These are phyloP conservation scores for Cicer bijugum DNA, from an alignment of 306 rosid species.

Conservation along the genomic window DNA sequence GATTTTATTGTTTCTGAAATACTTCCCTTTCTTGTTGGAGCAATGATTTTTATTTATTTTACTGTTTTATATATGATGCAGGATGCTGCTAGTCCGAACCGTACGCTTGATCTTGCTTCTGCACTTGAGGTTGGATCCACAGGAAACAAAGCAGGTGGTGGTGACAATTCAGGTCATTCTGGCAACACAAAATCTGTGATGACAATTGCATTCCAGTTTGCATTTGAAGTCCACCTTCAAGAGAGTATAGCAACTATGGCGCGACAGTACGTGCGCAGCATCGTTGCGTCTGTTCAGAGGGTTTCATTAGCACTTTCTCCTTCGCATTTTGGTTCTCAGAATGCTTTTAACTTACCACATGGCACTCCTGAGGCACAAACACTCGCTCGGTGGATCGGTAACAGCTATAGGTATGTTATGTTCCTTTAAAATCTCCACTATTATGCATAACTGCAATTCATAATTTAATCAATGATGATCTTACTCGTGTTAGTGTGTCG, in stretches of 20 bases:
- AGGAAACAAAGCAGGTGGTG: constrained; percentile 68
- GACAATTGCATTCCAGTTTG: constrained; percentile 99
- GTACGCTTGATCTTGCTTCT: constrained; percentile 96
- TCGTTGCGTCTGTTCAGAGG: constrained; percentile 95
- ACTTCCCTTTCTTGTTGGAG: not conserved
- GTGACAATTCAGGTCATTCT: constrained; percentile 61
- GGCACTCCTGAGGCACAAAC: constrained; percentile 93
- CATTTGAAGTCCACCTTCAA: constrained; percentile 89
- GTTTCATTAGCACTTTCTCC: constrained; percentile 95
- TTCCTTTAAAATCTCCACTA: not conserved
- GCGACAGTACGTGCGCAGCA: constrained; percentile 85
- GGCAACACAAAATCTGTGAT: constrained; percentile 89
- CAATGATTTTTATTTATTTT: constrained; percentile 18
- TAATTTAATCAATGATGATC: not conserved
- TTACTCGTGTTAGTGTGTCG: not conserved
- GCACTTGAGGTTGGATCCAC: constrained; percentile 88
- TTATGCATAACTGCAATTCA: not conserved
- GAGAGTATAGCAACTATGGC: constrained; percentile 90
- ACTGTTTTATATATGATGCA: constrained; percentile 41
- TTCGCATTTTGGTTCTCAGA: constrained; percentile 64
- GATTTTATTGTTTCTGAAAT: not conserved
- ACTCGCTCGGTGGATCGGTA: constrained; percentile 85
- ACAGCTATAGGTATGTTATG: constrained; percentile 70
- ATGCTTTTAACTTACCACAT: constrained; percentile 69
- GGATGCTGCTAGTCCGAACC: constrained; percentile 88